Evolutionary conservation across 2,329 filamentous ascomycete genomes (phyloP).

Genomic region (Monilinia laxa): DNA sequence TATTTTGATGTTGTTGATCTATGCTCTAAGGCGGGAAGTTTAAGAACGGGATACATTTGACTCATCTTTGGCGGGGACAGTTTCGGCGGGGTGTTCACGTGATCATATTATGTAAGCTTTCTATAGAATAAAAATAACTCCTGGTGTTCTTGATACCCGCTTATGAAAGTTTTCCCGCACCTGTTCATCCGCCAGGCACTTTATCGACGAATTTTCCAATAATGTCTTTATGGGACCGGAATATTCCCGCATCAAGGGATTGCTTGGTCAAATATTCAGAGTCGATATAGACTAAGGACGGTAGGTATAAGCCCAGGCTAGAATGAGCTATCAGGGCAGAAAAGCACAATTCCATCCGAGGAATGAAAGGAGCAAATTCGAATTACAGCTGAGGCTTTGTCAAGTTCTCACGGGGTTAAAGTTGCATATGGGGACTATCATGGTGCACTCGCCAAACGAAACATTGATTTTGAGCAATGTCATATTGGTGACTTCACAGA

Average conservation of each 20-base stretch:
- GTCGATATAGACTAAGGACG: no score
- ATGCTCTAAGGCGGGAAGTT: background rate
- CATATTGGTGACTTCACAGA: background rate
- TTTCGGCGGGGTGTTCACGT: slow-evolving; percentile 14
- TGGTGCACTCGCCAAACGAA: background rate
- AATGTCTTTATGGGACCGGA: no score
- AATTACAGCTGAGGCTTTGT: background rate
- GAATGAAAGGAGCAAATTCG: background rate
- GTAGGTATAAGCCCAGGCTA: no score
- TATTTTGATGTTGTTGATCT: slow-evolving; percentile 26
- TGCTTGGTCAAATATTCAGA: no score
- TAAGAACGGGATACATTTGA: slow-evolving; percentile 5
- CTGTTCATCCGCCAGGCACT: no score
- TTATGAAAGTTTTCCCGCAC: no score
- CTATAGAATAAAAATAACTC: background rate
- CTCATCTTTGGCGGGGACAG: slow-evolving; percentile 1
- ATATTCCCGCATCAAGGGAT: no score
- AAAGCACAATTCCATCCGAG: no score
- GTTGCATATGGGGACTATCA: background rate
- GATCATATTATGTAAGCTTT: background rate
- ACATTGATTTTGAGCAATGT: background rate
- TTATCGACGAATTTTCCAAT: no score
- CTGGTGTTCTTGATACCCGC: no score
- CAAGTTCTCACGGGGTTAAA: background rate
- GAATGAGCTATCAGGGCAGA: background rate